Percentiles rank a stretch among this genome's conserved stretches.
Evolutionary conservation across 495 filamentous ascomycete genomes (phyloP).

Genomic region (Staphylotrichum tortipilum): DNA sequence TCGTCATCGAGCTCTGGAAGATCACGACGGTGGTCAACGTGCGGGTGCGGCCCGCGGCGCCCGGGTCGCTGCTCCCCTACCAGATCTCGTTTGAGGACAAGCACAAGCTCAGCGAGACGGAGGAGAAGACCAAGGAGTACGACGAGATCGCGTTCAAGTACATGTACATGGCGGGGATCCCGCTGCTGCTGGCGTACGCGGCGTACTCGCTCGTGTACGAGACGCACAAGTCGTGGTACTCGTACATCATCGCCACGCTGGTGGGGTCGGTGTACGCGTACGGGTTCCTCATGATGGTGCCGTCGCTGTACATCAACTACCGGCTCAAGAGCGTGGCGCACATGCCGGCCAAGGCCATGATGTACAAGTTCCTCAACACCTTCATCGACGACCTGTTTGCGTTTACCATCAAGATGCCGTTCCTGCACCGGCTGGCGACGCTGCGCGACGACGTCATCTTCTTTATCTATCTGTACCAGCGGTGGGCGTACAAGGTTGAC

Average conservation of each 20-base stretch:
- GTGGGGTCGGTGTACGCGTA: slow-evolving; percentile 97
- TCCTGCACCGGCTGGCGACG: slow-evolving; percentile 88
- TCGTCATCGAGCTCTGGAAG: slow-evolving; percentile 94
- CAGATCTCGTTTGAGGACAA: slow-evolving; percentile 89
- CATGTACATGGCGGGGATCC: slow-evolving; percentile 84
- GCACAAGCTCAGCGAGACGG: slow-evolving; percentile 87
- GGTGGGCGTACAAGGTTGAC: slow-evolving; percentile 87
- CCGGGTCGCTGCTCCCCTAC: slow-evolving; percentile 69
- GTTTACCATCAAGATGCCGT: slow-evolving; percentile 98
- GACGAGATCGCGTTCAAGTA: slow-evolving; percentile 96
- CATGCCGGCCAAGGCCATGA: slow-evolving; percentile 94
- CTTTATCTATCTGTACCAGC: slow-evolving; percentile 96
- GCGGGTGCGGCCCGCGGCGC: slow-evolving; percentile 61
- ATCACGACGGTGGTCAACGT: slow-evolving; percentile 96
- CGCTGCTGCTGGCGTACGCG: slow-evolving; percentile 81
- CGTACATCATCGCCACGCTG: slow-evolving; percentile 78
- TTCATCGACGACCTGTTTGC: slow-evolving; percentile 71
- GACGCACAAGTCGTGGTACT: slow-evolving; percentile 96
- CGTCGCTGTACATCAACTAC: slow-evolving; percentile 97
- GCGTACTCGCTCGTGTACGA: slow-evolving; percentile 87
- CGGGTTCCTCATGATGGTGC: slow-evolving; percentile 99
- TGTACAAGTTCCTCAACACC: slow-evolving; percentile 88
- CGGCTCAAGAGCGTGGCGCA: slow-evolving; percentile 92
- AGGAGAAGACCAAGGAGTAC: slow-evolving; percentile 96
- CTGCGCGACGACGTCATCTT: slow-evolving; percentile 95